These are phyloP conservation scores for Leishmania arabica DNA, from an alignment of 208 protist species.

Conservation along the genomic window DNA sequence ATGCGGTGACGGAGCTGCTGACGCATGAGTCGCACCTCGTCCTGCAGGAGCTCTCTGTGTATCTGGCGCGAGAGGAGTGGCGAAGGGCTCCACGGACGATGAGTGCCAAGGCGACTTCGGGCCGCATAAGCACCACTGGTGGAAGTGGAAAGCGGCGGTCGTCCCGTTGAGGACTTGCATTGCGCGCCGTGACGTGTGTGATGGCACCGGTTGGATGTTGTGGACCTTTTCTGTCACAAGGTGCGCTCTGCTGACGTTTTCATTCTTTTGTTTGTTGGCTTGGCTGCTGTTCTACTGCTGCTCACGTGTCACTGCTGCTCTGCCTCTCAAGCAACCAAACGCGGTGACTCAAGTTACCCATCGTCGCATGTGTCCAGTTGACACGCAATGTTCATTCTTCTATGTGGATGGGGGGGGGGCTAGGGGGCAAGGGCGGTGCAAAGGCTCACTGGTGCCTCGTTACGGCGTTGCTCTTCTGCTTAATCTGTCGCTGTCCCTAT, in stretches of 20 bases:
- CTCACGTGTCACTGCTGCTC: background rate
- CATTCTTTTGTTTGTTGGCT: slow-evolving; percentile 4
- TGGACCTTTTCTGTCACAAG: background rate
- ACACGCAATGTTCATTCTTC: background rate
- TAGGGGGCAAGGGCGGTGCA: too few species aligned
- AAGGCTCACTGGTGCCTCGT: too few species aligned
- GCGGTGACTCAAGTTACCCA: background rate
- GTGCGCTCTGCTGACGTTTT: background rate
- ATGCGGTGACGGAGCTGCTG: slow-evolving; percentile 26
- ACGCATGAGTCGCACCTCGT: slow-evolving; percentile 18
- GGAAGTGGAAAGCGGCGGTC: slow-evolving; percentile 2
- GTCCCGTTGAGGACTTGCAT: background rate
- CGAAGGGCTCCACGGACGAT: background rate
- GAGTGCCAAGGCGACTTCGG: background rate
- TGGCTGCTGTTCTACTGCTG: background rate
- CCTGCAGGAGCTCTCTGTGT: slow-evolving; percentile 20
- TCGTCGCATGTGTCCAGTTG: background rate
- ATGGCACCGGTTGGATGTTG: background rate
- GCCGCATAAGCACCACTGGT: too few species aligned
- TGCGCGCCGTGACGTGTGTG: background rate
- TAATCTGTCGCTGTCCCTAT: background rate
- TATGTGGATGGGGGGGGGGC: too few species aligned
- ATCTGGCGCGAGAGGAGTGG: slow-evolving; percentile 13
- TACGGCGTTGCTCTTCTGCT: background rate
- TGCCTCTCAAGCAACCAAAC: background rate